Base-by-base conservation (phyloP, 257 asterid genomes). In the Misopates orontium region DNA sequence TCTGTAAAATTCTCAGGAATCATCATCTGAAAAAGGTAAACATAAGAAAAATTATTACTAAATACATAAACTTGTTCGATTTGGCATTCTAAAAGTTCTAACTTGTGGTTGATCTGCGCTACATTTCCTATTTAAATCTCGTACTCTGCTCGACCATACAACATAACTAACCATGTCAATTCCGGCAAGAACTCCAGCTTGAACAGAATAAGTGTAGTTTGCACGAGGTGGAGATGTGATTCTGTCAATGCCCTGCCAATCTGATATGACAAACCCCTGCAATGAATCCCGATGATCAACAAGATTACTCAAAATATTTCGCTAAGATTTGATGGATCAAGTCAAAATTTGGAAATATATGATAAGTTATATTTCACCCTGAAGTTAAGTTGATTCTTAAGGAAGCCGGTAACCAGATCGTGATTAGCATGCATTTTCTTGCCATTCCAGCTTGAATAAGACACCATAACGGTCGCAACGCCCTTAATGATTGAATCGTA, bases 191-290 rank as follows among this genome's bases (percentile, higher is more conserved):
- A 88, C 67, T 74, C 95, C 95, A 5, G 94, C 94, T 64, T 80
- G 77, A 75, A 91, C 88, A n/a, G 98, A 91, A 52, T 84, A 86
- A 19, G 94, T 40, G 67, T 91, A 91, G 77, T 91, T 88, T 17
- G 69, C 12, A 58, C 77, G 96, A n/a, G 96, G 95, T 10, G 96
- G 96, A 42, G 41, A 44, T 0, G 98, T 88, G 41, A 91, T 88
- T 69, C 77, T 85, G 70, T 91, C 98, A 24, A 91, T 76, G 1
- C 96, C 98, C 62, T 80, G 77, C 96, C 95, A 88, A 75, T 91
- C 97, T 22, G 96, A 86, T 68, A 88, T 84, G 25, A 88, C 96
- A 56, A 91, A 88, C 14, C 98, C 98, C 97, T 90, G 86, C 47
- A 84, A 71, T 24, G 8, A 11, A 24, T 13, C 64, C 6, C 36